Percentiles rank a stretch among this genome's conserved stretches.
phyloP scores from a whole-genome alignment of 163 green algal genomes.

The Chlamydomonas reinhardtii region DNA sequence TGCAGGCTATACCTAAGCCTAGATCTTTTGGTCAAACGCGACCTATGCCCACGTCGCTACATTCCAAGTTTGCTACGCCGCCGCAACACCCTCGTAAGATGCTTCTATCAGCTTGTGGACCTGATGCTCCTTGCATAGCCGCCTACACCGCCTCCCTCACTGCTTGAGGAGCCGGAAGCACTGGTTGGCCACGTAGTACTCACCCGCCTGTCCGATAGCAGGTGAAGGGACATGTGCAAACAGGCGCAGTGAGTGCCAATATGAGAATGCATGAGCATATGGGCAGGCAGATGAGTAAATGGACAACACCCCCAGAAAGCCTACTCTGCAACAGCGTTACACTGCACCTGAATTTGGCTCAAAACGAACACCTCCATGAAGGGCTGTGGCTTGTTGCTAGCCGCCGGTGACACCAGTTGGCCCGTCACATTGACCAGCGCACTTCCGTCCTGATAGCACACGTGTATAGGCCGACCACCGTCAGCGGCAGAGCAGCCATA shows the following conservation, averaged over 20 bases:
- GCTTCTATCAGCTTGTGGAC: too few relatives aligned
- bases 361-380: slow-evolving; percentile 73
- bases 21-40: too few relatives aligned
- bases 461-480: too few relatives aligned
- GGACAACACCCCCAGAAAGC: not conserved
- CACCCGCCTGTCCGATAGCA: slow-evolving; percentile 35
- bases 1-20: too few relatives aligned
- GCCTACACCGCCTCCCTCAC: not conserved
- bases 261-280: not conserved
- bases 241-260: not conserved
- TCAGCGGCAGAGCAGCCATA: too few relatives aligned
- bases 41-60: too few relatives aligned
- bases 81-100: too few relatives aligned
- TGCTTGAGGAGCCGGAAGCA: slow-evolving; percentile 46
- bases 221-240: not conserved
- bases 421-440: slow-evolving; percentile 70
- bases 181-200: slow-evolving; percentile 77
- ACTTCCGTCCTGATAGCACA: slow-evolving; percentile 59
- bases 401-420: slow-evolving; percentile 18
- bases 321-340: not conserved
- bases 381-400: slow-evolving; percentile 31
- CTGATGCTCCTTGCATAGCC: too few relatives aligned
- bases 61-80: too few relatives aligned
- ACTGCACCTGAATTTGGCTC: slow-evolving; percentile 48
- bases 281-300: not conserved